These are phyloP conservation scores for Xerocomus nothofagi DNA, from an alignment of 1,284 basidiomycete genomes.

Conservation along the genomic window DNA sequence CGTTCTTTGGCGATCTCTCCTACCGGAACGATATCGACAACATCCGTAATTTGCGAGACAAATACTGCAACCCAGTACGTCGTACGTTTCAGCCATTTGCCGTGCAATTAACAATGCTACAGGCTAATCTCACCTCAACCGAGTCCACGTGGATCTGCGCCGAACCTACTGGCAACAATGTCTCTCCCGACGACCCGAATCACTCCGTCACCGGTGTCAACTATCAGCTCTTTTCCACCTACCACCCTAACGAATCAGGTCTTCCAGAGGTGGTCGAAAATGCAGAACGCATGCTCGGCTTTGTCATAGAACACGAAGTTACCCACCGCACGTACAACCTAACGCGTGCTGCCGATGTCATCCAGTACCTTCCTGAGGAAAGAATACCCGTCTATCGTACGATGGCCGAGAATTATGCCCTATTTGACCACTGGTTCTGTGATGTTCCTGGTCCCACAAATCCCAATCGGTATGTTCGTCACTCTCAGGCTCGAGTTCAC, in stretches of 20 bases:
- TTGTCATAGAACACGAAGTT: constrained; percentile 23
- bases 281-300: constrained; percentile 23
- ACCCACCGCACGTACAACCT: constrained; percentile 20
- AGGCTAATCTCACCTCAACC: constrained; percentile 16
- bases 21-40: constrained; percentile 27
- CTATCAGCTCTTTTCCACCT: constrained; percentile 26
- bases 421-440: constrained; percentile 29
- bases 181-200: constrained; percentile 30
- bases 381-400: constrained; percentile 28
- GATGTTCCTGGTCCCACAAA: constrained; percentile 31
- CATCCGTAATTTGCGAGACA: constrained; percentile 19
- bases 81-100: background rate
- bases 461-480: constrained; percentile 22
- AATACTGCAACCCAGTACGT: constrained; percentile 29
- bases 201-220: constrained; percentile 28
- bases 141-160: constrained; percentile 21
- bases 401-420: constrained; percentile 25
- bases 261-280: background rate
- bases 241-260: constrained; percentile 24
- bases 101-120: background rate
- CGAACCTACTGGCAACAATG: constrained; percentile 17
- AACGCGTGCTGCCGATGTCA: constrained; percentile 21
- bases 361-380: constrained; percentile 26
- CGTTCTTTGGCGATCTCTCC: constrained; percentile 30
- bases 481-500: background rate